Evolutionary conservation across 768 basidiomycete species (phyloP), one percentile per base, ranked within the genome.

Genomic region (Candolleomyces efflorescens): DNA sequence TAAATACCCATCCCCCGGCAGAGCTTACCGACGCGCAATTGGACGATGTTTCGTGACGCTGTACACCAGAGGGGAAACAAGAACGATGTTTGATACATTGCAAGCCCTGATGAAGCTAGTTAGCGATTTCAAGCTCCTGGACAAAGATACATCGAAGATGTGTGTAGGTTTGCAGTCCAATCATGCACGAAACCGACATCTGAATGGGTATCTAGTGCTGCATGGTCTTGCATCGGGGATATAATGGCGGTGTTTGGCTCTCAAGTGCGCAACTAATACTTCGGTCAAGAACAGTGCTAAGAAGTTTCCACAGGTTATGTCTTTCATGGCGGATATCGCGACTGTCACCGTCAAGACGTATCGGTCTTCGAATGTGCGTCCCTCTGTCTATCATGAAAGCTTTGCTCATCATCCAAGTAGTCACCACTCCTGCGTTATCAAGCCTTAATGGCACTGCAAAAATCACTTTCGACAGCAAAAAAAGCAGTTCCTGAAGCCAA

Each of bases 181-280:
- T 50, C 41, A 24, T 18, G 26, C 13, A 20, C 37, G 12, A 15
- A 26, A 48, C 17, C 38, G 47, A 32, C 57, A 53, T 47, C 46
- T 61, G 56, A 36, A 41, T 9, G n/a, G 48, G 26, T 38, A 15
- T 9, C 20, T 58, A 94, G 92, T 59, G 90, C 93, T 11, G 86
- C 91, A 3, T 86, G 94, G 67, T 91, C 87, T 60, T 88, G 89
- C 59, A 83, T 95, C 22, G 95, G 94, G 3, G 93, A 96, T 68
- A 71, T 98, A 7, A 98, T 98, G 90, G 81, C 75, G 24, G 77
- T 76, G 5, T 91, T 88, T 67, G 96, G 96, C 4, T 78, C 86
- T 4, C 91, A 97, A 75, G 94, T 90, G 67, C 55, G 86, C 65
- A 13, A 17, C 44, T 2, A 52, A 17, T 13, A 5, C 24, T 23